Evolutionary conservation across 73 alveolate genomes (phyloP).

Genomic region (Durusdinium trenchii): DNA sequence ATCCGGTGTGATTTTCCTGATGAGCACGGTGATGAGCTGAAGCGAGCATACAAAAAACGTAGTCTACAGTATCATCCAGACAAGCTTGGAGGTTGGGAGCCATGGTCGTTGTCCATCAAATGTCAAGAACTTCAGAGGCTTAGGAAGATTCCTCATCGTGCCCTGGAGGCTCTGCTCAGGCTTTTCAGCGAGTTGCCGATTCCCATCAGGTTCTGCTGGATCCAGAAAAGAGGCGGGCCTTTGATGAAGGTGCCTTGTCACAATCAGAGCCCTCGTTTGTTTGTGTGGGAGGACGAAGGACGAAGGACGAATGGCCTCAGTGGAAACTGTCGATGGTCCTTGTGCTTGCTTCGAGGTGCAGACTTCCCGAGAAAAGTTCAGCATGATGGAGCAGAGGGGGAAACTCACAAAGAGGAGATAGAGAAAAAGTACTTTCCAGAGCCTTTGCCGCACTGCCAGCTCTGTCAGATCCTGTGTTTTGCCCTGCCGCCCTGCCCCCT

Average conservation of each 20-base stretch:
- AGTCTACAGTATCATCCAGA: slow-evolving; percentile 83
- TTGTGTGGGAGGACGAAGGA: background rate
- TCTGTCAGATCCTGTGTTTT: background rate
- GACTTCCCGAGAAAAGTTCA: slow-evolving; percentile 65
- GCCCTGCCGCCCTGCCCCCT: background rate
- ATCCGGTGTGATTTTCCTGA: slow-evolving; percentile 68
- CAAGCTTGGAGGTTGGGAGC: slow-evolving; percentile 60
- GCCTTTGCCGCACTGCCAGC: background rate
- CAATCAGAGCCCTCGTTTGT: background rate
- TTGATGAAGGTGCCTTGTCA: slow-evolving; percentile 45
- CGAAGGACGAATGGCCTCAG: background rate
- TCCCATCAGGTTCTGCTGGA: slow-evolving; percentile 74
- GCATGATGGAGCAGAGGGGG: slow-evolving; percentile 83
- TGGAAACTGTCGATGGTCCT: background rate
- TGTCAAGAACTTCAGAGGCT: background rate
- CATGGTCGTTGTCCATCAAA: background rate
- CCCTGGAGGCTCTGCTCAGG: slow-evolving; percentile 58
- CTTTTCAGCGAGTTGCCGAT: slow-evolving; percentile 82
- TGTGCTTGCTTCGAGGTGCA: slow-evolving; percentile 3
- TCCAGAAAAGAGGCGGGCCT: slow-evolving; percentile 23
- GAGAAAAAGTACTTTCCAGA: slow-evolving; percentile 88
- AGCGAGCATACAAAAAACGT: slow-evolving; percentile 75
- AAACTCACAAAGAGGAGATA: slow-evolving; percentile 72
- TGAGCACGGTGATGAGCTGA: slow-evolving; percentile 70
- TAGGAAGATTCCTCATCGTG: background rate